Evolutionary conservation across 257 asterid genomes (phyloP).

Genomic region (Solanum arcanum): DNA sequence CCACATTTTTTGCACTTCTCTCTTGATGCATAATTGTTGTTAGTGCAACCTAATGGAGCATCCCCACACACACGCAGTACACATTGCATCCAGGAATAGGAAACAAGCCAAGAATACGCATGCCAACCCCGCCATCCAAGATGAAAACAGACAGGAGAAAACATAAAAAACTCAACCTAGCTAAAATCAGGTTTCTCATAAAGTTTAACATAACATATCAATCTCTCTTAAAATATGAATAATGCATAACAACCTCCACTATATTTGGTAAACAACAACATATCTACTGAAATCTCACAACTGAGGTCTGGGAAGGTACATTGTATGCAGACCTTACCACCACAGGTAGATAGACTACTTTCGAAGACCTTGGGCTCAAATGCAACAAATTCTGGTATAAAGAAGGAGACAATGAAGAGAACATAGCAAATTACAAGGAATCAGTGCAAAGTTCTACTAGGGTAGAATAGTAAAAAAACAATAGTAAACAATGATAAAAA

Average conservation of each 20-base stretch:
- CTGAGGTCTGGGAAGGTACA: background rate
- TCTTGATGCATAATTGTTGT: constrained; percentile 98
- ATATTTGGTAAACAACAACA: background rate
- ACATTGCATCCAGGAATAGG: constrained; percentile 71
- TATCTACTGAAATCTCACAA: background rate
- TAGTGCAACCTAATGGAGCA: constrained; percentile 96
- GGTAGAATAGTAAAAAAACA: background rate
- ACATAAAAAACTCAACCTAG: constrained; percentile 54
- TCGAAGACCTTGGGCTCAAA: background rate
- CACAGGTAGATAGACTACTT: background rate
- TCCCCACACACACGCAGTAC: constrained; percentile 69
- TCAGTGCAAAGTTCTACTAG: background rate
- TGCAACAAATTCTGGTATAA: background rate
- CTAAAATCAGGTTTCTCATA: constrained; percentile 20
- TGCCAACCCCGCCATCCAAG: constrained; percentile 70
- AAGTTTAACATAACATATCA: background rate
- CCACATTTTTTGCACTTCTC: constrained; percentile 98
- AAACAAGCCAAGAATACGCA: constrained; percentile 61
- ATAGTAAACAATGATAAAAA: background rate
- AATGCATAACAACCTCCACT: background rate
- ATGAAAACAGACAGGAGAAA: constrained; percentile 41
- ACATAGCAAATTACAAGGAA: background rate
- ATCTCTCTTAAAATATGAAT: background rate
- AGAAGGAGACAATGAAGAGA: background rate
- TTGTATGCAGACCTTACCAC: background rate